phyloP scores from a whole-genome alignment of 371 early-diverging fungal species.

The Nematocida major region DNA sequence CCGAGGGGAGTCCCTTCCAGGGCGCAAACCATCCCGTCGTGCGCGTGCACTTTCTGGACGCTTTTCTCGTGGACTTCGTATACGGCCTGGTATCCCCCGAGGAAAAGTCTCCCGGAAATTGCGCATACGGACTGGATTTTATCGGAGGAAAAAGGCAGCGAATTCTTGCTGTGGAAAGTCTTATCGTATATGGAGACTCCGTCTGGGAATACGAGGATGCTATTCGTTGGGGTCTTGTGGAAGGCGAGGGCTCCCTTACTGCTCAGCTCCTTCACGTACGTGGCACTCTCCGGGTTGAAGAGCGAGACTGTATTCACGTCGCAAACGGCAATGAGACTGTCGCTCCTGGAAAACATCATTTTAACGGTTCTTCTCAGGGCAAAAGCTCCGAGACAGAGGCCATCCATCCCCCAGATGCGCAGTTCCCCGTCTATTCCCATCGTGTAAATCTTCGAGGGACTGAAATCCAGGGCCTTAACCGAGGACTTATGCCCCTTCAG shows the following conservation, averaged over 20 bases:
- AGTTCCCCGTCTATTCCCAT: conserved; percentile 53
- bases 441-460: conserved; percentile 34
- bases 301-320: conserved; percentile 29
- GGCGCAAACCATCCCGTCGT: conserved; percentile 25
- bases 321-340: conserved; percentile 23
- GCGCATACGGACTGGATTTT: conserved; percentile 21
- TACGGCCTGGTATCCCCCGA: conserved; percentile 47
- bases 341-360: not conserved
- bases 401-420: conserved; percentile 50
- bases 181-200: conserved; percentile 14
- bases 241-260: conserved; percentile 13
- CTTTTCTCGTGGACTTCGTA: conserved; percentile 36
- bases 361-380: conserved; percentile 47
- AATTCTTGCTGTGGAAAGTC: not conserved
- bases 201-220: conserved; percentile 28
- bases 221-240: conserved; percentile 18
- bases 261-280: conserved; percentile 26
- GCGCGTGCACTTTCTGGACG: not conserved
- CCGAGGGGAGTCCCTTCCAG: conserved; percentile 39
- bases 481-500: conserved; percentile 47
- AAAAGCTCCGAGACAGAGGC: conserved; percentile 37
- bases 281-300: conserved; percentile 41
- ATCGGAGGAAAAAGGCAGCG: conserved; percentile 29
- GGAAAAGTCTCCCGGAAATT: conserved; percentile 17
- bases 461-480: conserved; percentile 38